Evolutionary conservation across 2,329 filamentous ascomycete genomes (phyloP), one percentile per base, ranked within the genome.

Genomic region (Waltergamsia citrina): DNA sequence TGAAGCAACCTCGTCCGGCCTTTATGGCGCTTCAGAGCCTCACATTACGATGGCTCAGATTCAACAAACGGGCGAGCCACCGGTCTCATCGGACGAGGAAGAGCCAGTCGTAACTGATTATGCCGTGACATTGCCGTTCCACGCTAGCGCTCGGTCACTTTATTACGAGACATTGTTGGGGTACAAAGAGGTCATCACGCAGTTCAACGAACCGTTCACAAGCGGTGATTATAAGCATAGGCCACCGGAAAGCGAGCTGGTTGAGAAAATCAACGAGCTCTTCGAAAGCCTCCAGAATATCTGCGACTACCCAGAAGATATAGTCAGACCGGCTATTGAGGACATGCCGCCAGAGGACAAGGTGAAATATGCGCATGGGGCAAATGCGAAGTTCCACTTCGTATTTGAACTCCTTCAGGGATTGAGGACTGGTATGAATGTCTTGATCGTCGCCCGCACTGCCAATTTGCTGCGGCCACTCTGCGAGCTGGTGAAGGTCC

Each of bases 331-430:
- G 7, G 47, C 52, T 3, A 46, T 62, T 10, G 53, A 56, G 17
- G 41, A 44, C 4, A 39, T 72, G 36, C 50, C 60, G 3, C 45
- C 60, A 7, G 46, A 51, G 4, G 59, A 66, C 16, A 55, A 63
- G 34, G 65, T 66, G 43, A 76, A 67, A 45, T 71, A 74, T 41
- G 63, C 67, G 2, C 62, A 67, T 36, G 67, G 67, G 34, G 67
- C 71, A 8, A 79, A 75, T 49, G 57, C 70, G 35, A 81, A 81
- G 43, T 74, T 71, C 43, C 65, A 63, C 21, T 80, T 81, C 42
- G 44, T 78, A 6, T 67, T 62, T 29, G 71, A 77, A 40, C 54
- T 81, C 4, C 47, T 78, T 20, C 54, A 65, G 15, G 46, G 51
- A 7, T 46, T 77, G 18, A 50, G 55, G 12, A 49, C 55, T 10